Conservation (phyloP, 768 basidiomycete genomes). For the Lactarius vividus region DNA sequence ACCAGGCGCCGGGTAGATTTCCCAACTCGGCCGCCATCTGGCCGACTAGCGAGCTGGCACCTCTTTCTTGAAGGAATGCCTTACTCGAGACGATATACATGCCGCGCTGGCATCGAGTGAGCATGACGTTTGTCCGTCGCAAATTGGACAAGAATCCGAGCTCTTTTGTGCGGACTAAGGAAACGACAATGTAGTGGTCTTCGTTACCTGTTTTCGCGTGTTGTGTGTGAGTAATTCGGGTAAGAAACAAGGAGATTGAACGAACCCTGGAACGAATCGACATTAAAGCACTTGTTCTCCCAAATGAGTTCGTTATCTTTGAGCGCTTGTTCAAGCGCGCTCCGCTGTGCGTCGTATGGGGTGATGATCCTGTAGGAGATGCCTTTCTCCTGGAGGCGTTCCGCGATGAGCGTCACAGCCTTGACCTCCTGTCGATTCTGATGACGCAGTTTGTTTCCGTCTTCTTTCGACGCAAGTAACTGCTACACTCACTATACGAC, state of each 20-base stretch:
- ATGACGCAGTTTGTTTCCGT: not conserved
- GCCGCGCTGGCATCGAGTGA: conserved; percentile 71
- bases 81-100: conserved; percentile 73
- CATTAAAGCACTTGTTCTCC: conserved; percentile 71
- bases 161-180: conserved; percentile 58
- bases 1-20: conserved; percentile 35
- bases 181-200: conserved; percentile 72
- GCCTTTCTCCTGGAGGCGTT: conserved; percentile 48
- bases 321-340: conserved; percentile 54
- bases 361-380: conserved; percentile 67
- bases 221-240: not conserved
- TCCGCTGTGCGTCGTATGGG: conserved; percentile 76
- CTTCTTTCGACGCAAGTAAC: not conserved
- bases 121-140: conserved; percentile 84
- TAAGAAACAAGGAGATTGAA: not conserved
- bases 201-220: conserved; percentile 62
- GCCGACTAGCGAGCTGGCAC: conserved; percentile 47
- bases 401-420: conserved; percentile 55
- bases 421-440: conserved; percentile 63
- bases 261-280: conserved; percentile 79
- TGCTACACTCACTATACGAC: conserved; percentile 3
- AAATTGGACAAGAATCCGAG: conserved; percentile 67
- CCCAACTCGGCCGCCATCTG: conserved; percentile 37
- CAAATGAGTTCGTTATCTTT: conserved; percentile 50
- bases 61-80: conserved; percentile 57